Conservation (phyloP, 495 filamentous ascomycete species). For the Endocarpon pusillum region DNA sequence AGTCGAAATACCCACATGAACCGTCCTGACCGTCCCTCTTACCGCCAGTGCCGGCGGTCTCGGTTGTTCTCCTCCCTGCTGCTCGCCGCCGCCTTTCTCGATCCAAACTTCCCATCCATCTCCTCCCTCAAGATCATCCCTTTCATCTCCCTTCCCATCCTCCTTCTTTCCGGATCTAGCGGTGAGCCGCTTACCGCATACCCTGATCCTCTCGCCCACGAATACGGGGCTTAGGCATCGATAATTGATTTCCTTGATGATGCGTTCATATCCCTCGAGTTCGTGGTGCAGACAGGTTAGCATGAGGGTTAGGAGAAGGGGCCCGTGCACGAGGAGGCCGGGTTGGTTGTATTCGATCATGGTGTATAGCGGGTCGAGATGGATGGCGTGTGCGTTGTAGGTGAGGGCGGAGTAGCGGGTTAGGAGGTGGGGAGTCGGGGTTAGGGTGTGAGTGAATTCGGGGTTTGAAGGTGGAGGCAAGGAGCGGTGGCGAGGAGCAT, state of each 20-base stretch:
- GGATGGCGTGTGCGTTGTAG: constrained; percentile 74
- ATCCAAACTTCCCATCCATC: constrained; percentile 48
- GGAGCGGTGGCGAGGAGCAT: too few relatives aligned
- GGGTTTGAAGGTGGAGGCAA: constrained; percentile 18
- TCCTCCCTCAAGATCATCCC: too few relatives aligned
- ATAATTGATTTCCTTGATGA: constrained; percentile 47
- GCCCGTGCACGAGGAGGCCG: constrained; percentile 69
- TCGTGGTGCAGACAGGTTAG: constrained; percentile 40
- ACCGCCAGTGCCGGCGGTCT: constrained; percentile 47
- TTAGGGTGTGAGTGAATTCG: constrained; percentile 41
- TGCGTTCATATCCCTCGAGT: constrained; percentile 16
- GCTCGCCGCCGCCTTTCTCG: constrained; percentile 37
- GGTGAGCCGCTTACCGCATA: constrained; percentile 34
- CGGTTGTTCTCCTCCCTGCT: too few relatives aligned
- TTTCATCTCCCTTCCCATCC: constrained; percentile 5
- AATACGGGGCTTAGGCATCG: constrained; percentile 70
- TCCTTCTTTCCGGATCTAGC: constrained; percentile 3
- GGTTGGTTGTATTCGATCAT: constrained; percentile 54
- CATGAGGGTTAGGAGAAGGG: constrained; percentile 61
- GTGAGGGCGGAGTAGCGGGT: constrained; percentile 76
- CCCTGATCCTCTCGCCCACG: constrained; percentile 42
- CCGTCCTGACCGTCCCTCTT: constrained; percentile 30
- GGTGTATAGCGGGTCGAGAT: constrained; percentile 59
- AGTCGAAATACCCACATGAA: too few relatives aligned
- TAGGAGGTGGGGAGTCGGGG: constrained; percentile 46